phyloP scores from a whole-genome alignment of 768 basidiomycete species.

The Xerocomus spinulosus region DNA sequence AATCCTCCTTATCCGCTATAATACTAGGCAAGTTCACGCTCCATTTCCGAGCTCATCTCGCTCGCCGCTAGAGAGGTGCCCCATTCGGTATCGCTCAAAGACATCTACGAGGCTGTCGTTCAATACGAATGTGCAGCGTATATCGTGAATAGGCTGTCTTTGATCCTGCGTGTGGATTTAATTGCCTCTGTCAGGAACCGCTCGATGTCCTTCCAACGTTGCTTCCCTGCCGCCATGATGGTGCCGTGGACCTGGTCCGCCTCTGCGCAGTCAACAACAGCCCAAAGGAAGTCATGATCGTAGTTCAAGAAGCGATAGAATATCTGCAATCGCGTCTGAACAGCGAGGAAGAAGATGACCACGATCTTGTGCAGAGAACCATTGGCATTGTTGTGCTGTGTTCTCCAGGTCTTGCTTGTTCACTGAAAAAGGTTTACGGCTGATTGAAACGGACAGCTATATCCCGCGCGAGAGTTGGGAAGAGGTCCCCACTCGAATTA shows the following conservation, averaged over 20 bases:
- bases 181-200: slow-evolving; percentile 32
- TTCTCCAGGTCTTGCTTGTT: slow-evolving; percentile 16
- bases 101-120: slow-evolving; percentile 13
- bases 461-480: slow-evolving; percentile 23
- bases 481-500: slow-evolving; percentile 17
- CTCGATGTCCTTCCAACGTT: slow-evolving; percentile 36
- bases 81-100: slow-evolving; percentile 10
- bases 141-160: slow-evolving; percentile 11
- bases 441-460: slow-evolving; percentile 17
- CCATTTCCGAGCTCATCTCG: slow-evolving; percentile 19
- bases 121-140: slow-evolving; percentile 14
- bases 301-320: slow-evolving; percentile 38
- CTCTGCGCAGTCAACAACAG: slow-evolving; percentile 29
- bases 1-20: background rate
- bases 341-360: slow-evolving; percentile 8
- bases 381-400: slow-evolving; percentile 19
- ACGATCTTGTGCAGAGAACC: slow-evolving; percentile 7
- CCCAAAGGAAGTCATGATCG: slow-evolving; percentile 41
- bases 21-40: slow-evolving; percentile 15
- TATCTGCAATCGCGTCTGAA: slow-evolving; percentile 17
- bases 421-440: background rate
- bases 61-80: slow-evolving; percentile 9
- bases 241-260: slow-evolving; percentile 31
- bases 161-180: background rate
- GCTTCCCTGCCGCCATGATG: slow-evolving; percentile 28